These are phyloP conservation scores for Diaporthe eres DNA, from an alignment of 2,329 filamentous ascomycete genomes.

Conservation along the genomic window DNA sequence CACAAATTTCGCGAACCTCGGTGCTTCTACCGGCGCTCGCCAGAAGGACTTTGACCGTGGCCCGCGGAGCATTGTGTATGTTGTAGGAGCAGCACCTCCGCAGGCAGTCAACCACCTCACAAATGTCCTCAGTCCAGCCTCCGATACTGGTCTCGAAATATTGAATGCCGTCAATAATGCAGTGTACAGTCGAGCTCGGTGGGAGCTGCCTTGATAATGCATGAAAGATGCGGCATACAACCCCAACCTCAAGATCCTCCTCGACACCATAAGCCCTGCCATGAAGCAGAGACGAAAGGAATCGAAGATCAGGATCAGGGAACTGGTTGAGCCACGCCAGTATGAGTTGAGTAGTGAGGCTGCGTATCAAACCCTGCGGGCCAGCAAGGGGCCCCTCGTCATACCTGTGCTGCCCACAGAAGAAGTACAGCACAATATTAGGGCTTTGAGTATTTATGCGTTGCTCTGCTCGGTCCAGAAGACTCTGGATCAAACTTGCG, in stretches of 20 bases:
- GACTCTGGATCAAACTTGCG: constrained; percentile 16
- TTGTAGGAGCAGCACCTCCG: background rate
- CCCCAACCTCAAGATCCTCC: background rate
- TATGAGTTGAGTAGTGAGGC: constrained; percentile 11
- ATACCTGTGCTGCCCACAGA: constrained; percentile 25
- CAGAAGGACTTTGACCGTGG: background rate
- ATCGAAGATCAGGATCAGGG: background rate
- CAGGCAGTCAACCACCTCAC: background rate
- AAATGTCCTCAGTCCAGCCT: background rate
- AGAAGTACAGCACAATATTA: constrained; percentile 22
- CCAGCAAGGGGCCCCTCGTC: background rate
- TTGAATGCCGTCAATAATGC: constrained; percentile 28
- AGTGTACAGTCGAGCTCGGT: background rate
- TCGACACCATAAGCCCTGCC: background rate
- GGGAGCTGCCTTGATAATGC: background rate
- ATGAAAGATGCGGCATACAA: background rate
- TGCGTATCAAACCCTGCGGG: constrained; percentile 6
- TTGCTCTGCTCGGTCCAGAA: background rate
- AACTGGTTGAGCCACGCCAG: background rate
- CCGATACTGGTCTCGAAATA: constrained; percentile 11
- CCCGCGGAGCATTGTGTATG: no score
- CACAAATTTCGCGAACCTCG: background rate
- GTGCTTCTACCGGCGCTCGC: background rate
- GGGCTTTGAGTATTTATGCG: background rate
- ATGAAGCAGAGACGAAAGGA: background rate